Base-by-base conservation (phyloP, 257 asterid genomes). In the Nicotiana otophora region DNA sequence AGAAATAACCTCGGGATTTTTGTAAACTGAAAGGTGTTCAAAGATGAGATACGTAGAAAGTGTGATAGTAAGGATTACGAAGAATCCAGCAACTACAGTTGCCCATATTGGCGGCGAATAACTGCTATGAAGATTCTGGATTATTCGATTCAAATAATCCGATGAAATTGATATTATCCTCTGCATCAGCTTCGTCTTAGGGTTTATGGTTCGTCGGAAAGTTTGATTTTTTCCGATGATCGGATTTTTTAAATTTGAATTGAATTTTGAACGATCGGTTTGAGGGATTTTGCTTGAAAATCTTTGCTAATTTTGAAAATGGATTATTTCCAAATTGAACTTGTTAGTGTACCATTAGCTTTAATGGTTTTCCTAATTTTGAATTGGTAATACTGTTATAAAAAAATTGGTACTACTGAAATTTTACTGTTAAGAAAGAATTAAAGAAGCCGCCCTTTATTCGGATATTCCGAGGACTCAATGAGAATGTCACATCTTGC, bases 71-170 rank as follows among this genome's bases (percentile, higher is more conserved):
- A 91, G 53, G 74, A 92, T 64, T 62, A 90, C 91, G 85, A 84
- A 89, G 48, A 86, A 82, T 10, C 98, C 98, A 85, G 96, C 97
- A 86, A 92, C 85, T 85, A 91, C 76, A 84, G 91, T 70, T 60
- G 98, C 98, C 99, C 99, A 95, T 92, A 84, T 84, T 78, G 98
- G 98, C 51, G 98, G 86, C 28, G 97, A 87, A 86, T 95, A 89
- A 66, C 60, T 30, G 77, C 65, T 46, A 72, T 3, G 1, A 17
- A 7, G 3, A 26, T 74, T 74, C 0, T 46, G 34, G 19, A 10
- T 48, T 39, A 70, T 42, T 6, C 12, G 20, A 70, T 70, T 72
- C 61, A 74, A 74, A 74, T 74, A 51, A 48, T 48, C 46, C 46
- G 1, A 51, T 26, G 80, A 23, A 48, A 48, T 51, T 51, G 80